Evolutionary conservation across 1,284 basidiomycete genomes (phyloP), one percentile per base, ranked within the genome.

Genomic region (Meripilus lineatus): DNA sequence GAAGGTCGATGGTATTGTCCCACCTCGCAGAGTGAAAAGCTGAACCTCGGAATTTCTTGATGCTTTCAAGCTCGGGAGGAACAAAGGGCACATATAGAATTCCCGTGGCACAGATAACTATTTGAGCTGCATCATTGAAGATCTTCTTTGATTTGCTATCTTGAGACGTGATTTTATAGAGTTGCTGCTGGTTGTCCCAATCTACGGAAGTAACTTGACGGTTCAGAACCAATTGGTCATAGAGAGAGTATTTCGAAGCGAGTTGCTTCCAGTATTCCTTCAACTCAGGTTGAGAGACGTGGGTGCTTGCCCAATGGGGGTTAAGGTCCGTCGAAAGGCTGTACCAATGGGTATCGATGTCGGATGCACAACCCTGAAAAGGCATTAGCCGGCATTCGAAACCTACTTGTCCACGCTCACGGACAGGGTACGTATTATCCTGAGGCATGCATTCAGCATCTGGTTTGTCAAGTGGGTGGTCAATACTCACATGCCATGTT

Each of bases 31-130:
- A 61, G 50, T 72, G 75, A 38, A 65, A 76, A 58, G 58, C 49
- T 6, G 45, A 35, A 4, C 70, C 65, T 41, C 68, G 59, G 67
- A 77, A 80, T 3, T 37, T 30, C 3, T 63, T 58, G n/a, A 67
- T 50, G 1, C 69, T 75, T 4, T 61, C 56, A 10, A 75, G 59
- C 5, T 56, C 55, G 1, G 70, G 58, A 25, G 65, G 63, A 26
- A 55, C 62, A 28, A 60, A 59, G 13, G 72, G 71, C 7, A 61
- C 57, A 39, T 60, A 64, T 11, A 77, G 56, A 1, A 69, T 48
- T 3, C 75, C 74, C 10, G 66, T 56, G 5, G 72, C 74, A 0
- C 66, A 67, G n/a, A 78, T 61, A 17, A 78, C 42, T n/a, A 74
- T 56, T 21, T 65, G 47, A 18, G 56, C 56, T 7, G 11, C 30